Evolutionary conservation across 352 stramenopile species (phyloP).

Genomic region (Pythium aquatile): DNA sequence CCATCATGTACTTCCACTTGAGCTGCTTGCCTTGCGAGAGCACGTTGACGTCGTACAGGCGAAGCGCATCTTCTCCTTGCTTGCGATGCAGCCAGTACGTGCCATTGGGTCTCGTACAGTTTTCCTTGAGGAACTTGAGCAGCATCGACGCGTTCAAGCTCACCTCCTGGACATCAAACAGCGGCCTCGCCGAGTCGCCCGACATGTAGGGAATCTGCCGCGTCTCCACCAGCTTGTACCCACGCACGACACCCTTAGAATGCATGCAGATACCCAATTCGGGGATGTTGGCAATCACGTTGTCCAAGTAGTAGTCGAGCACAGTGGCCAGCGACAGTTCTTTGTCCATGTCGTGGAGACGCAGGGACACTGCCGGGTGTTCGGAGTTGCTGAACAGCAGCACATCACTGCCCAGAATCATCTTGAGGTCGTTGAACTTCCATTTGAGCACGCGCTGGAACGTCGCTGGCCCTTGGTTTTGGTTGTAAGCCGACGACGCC

Average conservation of each 20-base stretch:
- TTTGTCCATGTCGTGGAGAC: conserved; percentile 85
- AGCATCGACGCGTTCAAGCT: conserved; percentile 87
- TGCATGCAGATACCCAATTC: conserved; percentile 87
- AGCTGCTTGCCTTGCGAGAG: conserved; percentile 80
- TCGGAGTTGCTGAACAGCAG: conserved; percentile 84
- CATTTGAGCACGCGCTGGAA: conserved; percentile 84
- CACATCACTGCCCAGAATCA: conserved; percentile 83
- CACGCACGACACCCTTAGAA: conserved; percentile 78
- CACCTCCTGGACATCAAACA: conserved; percentile 86
- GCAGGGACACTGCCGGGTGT: conserved; percentile 78
- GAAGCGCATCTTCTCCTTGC: conserved; percentile 74
- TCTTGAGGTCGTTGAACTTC: conserved; percentile 88
- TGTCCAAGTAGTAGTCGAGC: conserved; percentile 87
- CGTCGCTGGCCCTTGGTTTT: conserved; percentile 30
- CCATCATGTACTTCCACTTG: conserved; percentile 92
- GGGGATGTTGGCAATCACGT: conserved; percentile 86
- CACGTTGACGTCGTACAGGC: conserved; percentile 82
- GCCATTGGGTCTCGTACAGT: conserved; percentile 77
- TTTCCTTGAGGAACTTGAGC: conserved; percentile 84
- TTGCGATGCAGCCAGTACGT: conserved; percentile 85
- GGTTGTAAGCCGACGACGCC: neutral
- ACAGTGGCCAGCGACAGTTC: conserved; percentile 80
- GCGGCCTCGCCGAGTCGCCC: conserved; percentile 37
- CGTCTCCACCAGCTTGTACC: conserved; percentile 85
- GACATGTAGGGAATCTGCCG: conserved; percentile 83